Percentiles rank a stretch among this genome's conserved stretches.
phyloP scores from a whole-genome alignment of 495 filamentous ascomycete species.

The Chaetomidium leptoderma region DNA sequence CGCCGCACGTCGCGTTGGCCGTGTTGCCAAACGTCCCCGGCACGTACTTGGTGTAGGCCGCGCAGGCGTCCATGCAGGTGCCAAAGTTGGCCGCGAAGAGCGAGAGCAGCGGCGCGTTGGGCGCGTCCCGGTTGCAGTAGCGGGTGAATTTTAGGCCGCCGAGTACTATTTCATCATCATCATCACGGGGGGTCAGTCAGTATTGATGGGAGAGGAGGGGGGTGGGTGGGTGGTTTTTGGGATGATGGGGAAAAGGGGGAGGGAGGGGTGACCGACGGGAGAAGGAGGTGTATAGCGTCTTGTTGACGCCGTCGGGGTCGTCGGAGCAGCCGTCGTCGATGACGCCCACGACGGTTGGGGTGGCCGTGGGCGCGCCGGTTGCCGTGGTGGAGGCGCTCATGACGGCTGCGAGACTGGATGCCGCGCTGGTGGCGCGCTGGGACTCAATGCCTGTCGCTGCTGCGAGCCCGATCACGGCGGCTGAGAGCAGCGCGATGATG shows the following conservation, averaged over 20 bases:
- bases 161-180: too few species aligned
- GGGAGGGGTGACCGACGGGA: constrained; percentile 13
- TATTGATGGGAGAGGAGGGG: neutral
- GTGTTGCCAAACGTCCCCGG: constrained; percentile 25
- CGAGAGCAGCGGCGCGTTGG: constrained; percentile 28
- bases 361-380: constrained; percentile 14
- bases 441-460: constrained; percentile 42
- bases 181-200: neutral
- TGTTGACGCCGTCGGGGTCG: constrained; percentile 28
- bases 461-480: constrained; percentile 42
- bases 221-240: neutral
- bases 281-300: constrained; percentile 29
- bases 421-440: constrained; percentile 37
- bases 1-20: constrained; percentile 36
- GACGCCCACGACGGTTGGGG: constrained; percentile 16
- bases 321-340: constrained; percentile 39
- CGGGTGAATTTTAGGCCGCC: constrained; percentile 32
- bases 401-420: constrained; percentile 24
- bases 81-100: constrained; percentile 41
- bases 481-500: constrained; percentile 39
- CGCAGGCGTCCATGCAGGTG: constrained; percentile 48
- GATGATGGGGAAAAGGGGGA: neutral
- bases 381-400: constrained; percentile 23
- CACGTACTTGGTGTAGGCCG: constrained; percentile 37
- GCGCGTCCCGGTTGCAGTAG: constrained; percentile 40